phyloP scores from a whole-genome alignment of 148 eudicot genomes.

The Rhododendron ovatum region DNA sequence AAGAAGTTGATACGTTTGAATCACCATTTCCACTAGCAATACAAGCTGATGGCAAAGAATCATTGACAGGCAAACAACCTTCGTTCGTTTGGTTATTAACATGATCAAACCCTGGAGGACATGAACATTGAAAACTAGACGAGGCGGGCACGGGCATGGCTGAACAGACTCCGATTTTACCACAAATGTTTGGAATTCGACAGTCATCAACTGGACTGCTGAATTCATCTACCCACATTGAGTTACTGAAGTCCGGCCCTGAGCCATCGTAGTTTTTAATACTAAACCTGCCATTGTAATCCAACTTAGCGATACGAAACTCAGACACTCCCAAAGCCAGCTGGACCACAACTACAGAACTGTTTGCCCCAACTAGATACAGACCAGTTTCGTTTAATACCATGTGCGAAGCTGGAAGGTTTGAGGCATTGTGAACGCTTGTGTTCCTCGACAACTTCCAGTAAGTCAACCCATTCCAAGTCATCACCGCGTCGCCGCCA shows the following conservation, averaged over 20 bases:
- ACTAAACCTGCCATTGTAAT: constrained; percentile 38
- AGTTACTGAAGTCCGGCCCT: too few species aligned
- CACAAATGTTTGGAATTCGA: constrained; percentile 46
- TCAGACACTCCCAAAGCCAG: constrained; percentile 26
- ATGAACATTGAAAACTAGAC: constrained; percentile 31
- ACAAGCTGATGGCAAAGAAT: too few species aligned
- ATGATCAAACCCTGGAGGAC: too few species aligned
- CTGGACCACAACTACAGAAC: constrained; percentile 33
- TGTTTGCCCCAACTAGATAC: constrained; percentile 36
- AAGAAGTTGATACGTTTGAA: too few species aligned
- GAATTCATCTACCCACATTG: constrained; percentile 25
- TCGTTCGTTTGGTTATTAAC: too few species aligned
- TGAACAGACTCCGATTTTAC: constrained; percentile 37
- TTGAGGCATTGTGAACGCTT: constrained; percentile 35
- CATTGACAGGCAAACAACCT: too few species aligned
- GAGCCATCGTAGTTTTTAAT: constrained; percentile 31
- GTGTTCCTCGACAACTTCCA: constrained; percentile 44
- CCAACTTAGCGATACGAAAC: constrained; percentile 43
- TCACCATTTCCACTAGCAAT: too few species aligned
- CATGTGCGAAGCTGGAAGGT: constrained; percentile 37
- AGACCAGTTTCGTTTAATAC: constrained; percentile 42
- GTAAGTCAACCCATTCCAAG: constrained; percentile 52
- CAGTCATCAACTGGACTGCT: constrained; percentile 47
- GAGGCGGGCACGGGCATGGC: constrained; percentile 52
- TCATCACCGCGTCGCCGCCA: constrained; percentile 37